These are phyloP conservation scores for Amanita exitialis DNA, from an alignment of 768 basidiomycete species.

Conservation along the genomic window DNA sequence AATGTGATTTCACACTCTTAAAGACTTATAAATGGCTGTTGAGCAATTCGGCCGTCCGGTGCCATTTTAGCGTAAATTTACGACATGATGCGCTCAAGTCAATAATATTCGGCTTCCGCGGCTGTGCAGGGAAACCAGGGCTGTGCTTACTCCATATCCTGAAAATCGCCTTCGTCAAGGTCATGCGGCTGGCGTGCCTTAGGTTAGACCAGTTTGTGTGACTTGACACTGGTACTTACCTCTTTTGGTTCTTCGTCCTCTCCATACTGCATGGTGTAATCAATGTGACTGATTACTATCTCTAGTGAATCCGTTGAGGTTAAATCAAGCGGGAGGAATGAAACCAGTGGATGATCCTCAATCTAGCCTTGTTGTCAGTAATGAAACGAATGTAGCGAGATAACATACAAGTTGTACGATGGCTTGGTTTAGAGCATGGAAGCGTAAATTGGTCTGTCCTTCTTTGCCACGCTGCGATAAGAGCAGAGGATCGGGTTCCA, in stretches of 20 bases:
- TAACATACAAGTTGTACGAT: conserved; percentile 82
- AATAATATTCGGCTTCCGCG: background rate
- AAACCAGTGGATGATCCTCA: conserved; percentile 96
- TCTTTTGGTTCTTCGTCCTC: conserved; percentile 98
- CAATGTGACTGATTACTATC: conserved; percentile 88
- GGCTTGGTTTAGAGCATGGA: conserved; percentile 90
- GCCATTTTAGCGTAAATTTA: background rate
- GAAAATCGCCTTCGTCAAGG: conserved; percentile 89
- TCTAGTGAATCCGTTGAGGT: conserved; percentile 84
- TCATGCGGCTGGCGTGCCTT: conserved; percentile 68
- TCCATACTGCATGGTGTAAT: conserved; percentile 97
- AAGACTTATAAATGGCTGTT: background rate
- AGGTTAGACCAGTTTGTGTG: background rate
- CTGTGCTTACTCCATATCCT: conserved; percentile 46
- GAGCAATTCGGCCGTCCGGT: background rate
- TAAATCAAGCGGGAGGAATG: conserved; percentile 91
- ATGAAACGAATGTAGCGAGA: conserved; percentile 54
- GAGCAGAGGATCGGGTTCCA: conserved; percentile 93
- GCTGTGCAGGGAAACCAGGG: background rate
- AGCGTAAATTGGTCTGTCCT: conserved; percentile 60
- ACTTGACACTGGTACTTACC: conserved; percentile 29
- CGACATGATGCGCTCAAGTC: background rate
- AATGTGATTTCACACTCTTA: background rate
- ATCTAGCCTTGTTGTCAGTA: conserved; percentile 44
- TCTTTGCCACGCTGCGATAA: conserved; percentile 52